Conservation (phyloP, 306 rosid genomes). For the Castanopsis chinensis region DNA sequence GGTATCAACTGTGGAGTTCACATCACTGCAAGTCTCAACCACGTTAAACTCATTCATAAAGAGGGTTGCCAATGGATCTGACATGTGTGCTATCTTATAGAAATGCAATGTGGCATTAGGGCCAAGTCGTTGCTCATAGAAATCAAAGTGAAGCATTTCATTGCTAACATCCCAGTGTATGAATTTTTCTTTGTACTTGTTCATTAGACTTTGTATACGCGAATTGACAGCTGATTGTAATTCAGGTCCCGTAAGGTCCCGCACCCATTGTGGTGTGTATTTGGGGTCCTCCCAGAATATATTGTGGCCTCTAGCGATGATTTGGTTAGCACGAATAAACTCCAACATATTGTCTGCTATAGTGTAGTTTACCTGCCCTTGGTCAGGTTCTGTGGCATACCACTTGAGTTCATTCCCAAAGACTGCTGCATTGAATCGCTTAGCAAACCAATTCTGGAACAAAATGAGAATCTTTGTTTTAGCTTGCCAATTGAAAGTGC, state of each 20-base stretch:
- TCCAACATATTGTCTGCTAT: no score
- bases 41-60: slow-evolving; percentile 93
- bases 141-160: slow-evolving; percentile 94
- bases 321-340: no score
- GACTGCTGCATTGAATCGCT: slow-evolving; percentile 78
- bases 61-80: slow-evolving; percentile 78
- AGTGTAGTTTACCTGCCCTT: slow-evolving; percentile 63
- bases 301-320: no score
- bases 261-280: no score
- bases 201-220: slow-evolving; percentile 61
- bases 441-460: slow-evolving; percentile 72
- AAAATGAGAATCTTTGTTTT: background rate
- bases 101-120: slow-evolving; percentile 62
- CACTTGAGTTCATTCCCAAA: slow-evolving; percentile 92
- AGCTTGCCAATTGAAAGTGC: background rate
- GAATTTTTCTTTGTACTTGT: slow-evolving; percentile 72
- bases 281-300: no score
- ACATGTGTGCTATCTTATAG: slow-evolving; percentile 62
- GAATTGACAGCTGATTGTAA: slow-evolving; percentile 55
- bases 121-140: slow-evolving; percentile 77
- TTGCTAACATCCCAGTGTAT: slow-evolving; percentile 94
- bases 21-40: slow-evolving; percentile 81
- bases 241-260: slow-evolving; percentile 14
- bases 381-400: slow-evolving; percentile 85
- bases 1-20: slow-evolving; percentile 67